Evolutionary conservation across 2,329 filamentous ascomycete species (phyloP), one percentile per base, ranked within the genome.

Genomic region (Pseudogymnoascus sp.): DNA sequence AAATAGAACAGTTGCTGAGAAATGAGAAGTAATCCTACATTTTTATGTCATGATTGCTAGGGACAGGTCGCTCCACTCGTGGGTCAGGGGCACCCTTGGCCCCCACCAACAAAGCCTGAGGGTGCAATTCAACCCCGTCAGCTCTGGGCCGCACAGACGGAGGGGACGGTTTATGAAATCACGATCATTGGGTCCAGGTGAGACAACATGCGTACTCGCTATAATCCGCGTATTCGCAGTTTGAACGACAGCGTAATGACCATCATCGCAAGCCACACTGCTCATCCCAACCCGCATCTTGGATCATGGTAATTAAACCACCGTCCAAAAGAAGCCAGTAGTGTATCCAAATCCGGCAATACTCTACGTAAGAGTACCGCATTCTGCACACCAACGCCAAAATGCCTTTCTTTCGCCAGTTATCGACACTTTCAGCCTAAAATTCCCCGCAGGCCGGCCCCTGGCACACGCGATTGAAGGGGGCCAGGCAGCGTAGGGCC

Each of bases 391-490:
- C 35, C 37, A 22, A 18, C 43, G 43, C 43, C 43, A 50, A 30
- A 41, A 50, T n/a, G 43, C 43, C 43, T 30, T 43, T 43, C 43
- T 50, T 50, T 50, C 43, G 43, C 43, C 43, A 50, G 43, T 50
- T 30, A 50, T 50, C 43, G 16, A 30, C 43, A 30, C 43, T 50
- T 50, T 50, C 43, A 30, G 43, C 22, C 43, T 50, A 50, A 50
- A 30, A 16, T 16, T 50, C 43, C 43, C 43, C 43, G 22, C 43
- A 30, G 4, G 22, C 22, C 14, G 43, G 4, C 22, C 43, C 22
- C 22, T 50, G 25, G 25, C 22, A 11, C 43, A 50, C 43, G 43
- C 41, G 41, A 50, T 50, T 50, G 14, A 43, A 25, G 22, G 22
- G 22, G 16, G 41, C 22, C 41, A 50, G 41, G 22, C 22, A 50